Conservation (phyloP, 495 filamentous ascomycete species). For the Aspergillus sclerotioniger region DNA sequence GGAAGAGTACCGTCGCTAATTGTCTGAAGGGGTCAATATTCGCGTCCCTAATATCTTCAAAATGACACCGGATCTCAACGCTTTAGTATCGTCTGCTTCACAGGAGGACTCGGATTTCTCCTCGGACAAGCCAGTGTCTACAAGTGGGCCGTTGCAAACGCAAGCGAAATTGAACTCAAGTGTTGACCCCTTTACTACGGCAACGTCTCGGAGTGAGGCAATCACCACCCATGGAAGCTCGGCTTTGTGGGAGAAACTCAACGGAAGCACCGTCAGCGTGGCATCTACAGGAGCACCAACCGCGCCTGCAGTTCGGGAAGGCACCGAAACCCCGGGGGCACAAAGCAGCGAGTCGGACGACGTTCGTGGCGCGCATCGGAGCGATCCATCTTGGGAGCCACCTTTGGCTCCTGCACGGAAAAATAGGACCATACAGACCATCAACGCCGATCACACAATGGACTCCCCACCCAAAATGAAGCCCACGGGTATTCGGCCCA, state of each 20-base stretch:
- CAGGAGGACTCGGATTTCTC: slow-evolving; percentile 35
- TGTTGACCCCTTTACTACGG: slow-evolving; percentile 47
- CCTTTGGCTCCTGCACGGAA: slow-evolving; percentile 67
- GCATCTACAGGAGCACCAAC: slow-evolving; percentile 27
- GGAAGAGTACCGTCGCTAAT: slow-evolving; percentile 24
- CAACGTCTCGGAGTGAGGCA: slow-evolving; percentile 41
- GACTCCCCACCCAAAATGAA: slow-evolving; percentile 66
- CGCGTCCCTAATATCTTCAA: slow-evolving; percentile 83
- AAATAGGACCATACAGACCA: slow-evolving; percentile 55
- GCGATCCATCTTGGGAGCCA: slow-evolving; percentile 51
- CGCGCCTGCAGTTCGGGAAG: slow-evolving; percentile 35
- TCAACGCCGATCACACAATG: slow-evolving; percentile 47
- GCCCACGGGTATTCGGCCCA: slow-evolving; percentile 49
- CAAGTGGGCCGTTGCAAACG: slow-evolving; percentile 41
- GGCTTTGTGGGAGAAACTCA: slow-evolving; percentile 57
- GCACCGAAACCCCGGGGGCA: slow-evolving; percentile 41
- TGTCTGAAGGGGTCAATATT: slow-evolving; percentile 65
- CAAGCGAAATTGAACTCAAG: slow-evolving; percentile 43
- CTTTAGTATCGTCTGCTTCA: slow-evolving; percentile 41
- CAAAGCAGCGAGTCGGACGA: slow-evolving; percentile 47
- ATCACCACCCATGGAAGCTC: slow-evolving; percentile 46
- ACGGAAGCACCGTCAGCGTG: slow-evolving; percentile 45
- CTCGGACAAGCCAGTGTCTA: slow-evolving; percentile 35
- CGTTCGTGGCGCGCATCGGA: slow-evolving; percentile 36
- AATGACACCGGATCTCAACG: slow-evolving; percentile 63